Evolutionary conservation across 257 asterid species (phyloP), one percentile per base, ranked within the genome.

Genomic region (Cordia subcordata): DNA sequence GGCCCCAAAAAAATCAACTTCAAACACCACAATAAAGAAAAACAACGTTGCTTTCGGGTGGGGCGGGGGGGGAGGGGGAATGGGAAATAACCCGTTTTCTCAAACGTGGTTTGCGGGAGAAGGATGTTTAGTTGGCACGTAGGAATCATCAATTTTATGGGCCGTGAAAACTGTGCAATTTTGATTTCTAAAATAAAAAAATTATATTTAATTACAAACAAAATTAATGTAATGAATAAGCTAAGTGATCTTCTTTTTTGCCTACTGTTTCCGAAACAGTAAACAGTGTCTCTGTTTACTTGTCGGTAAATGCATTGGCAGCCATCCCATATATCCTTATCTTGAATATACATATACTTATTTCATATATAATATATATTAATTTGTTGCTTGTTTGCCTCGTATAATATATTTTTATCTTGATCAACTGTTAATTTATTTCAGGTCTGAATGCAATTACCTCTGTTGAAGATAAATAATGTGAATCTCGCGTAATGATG

Each of bases 251-350:
- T 72, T 61, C 65, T 13, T 18, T 54, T 65, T 71, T 68, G 84
- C 70, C 74, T 67, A 61, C 57, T 66, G 60, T 58, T 63, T 66
- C 58, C 38, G 60, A 39, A 72, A 57, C 78, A 74, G 57, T 58
- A 79, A 66, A 68, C 68, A 53, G 50, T 61, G 53, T 69, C 68
- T 60, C 67, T 59, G 76, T 58, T 74, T 68, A 52, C 67, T 59
- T 79, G 89, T 77, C 86, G 79, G 81, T 69, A 72, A 75, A 69
- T 64, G 33, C 13, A 67, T 68, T 68, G 69, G 70, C 87, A 71
- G 40, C 58, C 59, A 44, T 60, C 72, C 69, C n/a, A n/a, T n/a
- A n/a, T n/a, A n/a, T 61, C 33, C 35, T 27, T 27, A 6, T 27
- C n/a, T n/a, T n/a, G n/a, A n/a, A n/a, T n/a, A n/a, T n/a, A n/a